Evolutionary conservation across 495 filamentous ascomycete genomes (phyloP).

Genomic region (Parmelia sp.): DNA sequence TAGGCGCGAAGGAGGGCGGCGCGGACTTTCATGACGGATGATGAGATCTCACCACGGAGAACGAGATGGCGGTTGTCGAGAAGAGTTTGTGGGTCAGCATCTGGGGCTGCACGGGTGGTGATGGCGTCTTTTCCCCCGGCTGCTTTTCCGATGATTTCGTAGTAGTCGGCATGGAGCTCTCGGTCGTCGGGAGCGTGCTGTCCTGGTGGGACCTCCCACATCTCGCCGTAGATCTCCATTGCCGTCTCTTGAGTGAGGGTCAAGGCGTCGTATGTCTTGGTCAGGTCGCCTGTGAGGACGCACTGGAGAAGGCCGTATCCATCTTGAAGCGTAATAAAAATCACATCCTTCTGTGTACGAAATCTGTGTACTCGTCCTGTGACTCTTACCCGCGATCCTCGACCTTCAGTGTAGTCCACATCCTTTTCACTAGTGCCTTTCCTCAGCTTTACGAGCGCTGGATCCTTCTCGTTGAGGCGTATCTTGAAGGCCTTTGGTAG

Average conservation of each 20-base stretch:
- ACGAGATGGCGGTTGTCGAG: conserved; percentile 86
- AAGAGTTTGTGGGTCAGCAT: conserved; percentile 75
- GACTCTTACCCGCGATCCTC: conserved; percentile 69
- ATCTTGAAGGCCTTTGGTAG: conserved; percentile 73
- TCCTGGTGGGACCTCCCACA: conserved; percentile 74
- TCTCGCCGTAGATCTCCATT: conserved; percentile 79
- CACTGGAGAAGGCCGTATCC: conserved; percentile 90
- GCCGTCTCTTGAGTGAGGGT: conserved; percentile 86
- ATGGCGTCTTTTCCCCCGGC: conserved; percentile 89
- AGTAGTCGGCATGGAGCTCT: conserved; percentile 93
- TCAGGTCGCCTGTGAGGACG: conserved; percentile 73
- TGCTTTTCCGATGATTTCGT: conserved; percentile 74
- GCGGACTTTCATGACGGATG: conserved; percentile 86
- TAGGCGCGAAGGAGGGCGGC: conserved; percentile 80
- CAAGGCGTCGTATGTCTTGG: conserved; percentile 87
- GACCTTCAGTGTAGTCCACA: conserved; percentile 25
- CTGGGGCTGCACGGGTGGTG: conserved; percentile 77
- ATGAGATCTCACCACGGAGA: conserved; percentile 80
- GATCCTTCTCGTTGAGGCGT: conserved; percentile 60
- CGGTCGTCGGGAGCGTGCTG: conserved; percentile 78
- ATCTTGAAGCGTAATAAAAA: conserved; percentile 82
- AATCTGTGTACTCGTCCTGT: conserved; percentile 81
- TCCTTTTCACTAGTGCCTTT: conserved; percentile 35
- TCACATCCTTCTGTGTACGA: conserved; percentile 75
- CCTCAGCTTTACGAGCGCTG: conserved; percentile 55